phyloP scores from a whole-genome alignment of 257 asterid species.

The Leptodermis oblonga region DNA sequence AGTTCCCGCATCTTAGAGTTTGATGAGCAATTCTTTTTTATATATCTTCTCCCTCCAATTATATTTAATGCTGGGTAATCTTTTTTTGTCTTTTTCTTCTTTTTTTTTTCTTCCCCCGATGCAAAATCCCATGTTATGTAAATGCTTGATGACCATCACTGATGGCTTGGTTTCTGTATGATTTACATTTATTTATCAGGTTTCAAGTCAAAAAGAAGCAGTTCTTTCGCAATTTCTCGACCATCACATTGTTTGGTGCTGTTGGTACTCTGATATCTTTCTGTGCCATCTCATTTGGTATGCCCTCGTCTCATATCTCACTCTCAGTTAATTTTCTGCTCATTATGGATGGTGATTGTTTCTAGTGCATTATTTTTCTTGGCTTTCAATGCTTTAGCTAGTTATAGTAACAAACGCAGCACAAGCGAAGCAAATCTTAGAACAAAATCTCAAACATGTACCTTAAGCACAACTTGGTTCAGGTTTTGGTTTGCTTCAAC shows the following conservation, averaged over 20 bases:
- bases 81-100: background rate
- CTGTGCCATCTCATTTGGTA: slow-evolving; percentile 62
- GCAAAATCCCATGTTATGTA: too few relatives aligned
- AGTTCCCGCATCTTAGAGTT: slow-evolving; percentile 57
- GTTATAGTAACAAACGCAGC: too few relatives aligned
- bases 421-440: background rate
- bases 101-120: background rate
- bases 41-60: slow-evolving; percentile 78
- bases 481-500: background rate
- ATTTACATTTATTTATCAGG: slow-evolving; percentile 36
- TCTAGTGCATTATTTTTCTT: background rate
- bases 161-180: background rate
- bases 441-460: background rate
- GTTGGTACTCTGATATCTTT: slow-evolving; percentile 74
- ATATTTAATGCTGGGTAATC: slow-evolving; percentile 77
- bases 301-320: background rate
- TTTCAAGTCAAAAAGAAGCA: slow-evolving; percentile 78
- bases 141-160: background rate
- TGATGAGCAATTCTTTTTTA: slow-evolving; percentile 68
- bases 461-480: background rate
- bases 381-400: background rate
- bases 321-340: background rate
- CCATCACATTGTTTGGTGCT: slow-evolving; percentile 64
- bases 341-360: background rate
- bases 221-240: slow-evolving; percentile 56